A percentile compares a stretch with the other conserved stretches of the same genome.
Conservation (phyloP, 208 protist species). For the Acanthamoeba rhysodes region DNA sequence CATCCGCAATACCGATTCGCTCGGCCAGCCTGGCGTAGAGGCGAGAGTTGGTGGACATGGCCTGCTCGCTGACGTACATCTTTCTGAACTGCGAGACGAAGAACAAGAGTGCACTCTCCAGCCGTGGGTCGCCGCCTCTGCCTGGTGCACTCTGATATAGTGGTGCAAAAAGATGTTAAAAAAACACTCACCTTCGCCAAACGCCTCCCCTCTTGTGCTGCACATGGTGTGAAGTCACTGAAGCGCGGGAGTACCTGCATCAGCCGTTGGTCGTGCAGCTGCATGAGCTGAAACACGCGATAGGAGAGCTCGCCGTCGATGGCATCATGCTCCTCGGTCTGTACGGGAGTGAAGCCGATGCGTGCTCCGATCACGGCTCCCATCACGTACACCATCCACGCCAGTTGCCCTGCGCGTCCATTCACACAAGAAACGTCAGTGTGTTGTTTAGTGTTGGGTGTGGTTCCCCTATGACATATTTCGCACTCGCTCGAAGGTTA, state of each 20-base stretch:
- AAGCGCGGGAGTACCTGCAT: background rate
- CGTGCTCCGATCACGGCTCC: conserved; percentile 84
- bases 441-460: too few relatives aligned
- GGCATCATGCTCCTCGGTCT: conserved; percentile 83
- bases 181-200: background rate
- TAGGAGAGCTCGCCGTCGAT: conserved; percentile 85
- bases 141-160: conserved; percentile 10
- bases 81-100: conserved; percentile 87
- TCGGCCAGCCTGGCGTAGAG: conserved; percentile 81
- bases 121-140: conserved; percentile 41
- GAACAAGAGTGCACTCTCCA: conserved; percentile 85
- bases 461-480: background rate
- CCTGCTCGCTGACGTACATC: conserved; percentile 87
- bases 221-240: too few relatives aligned
- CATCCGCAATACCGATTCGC: conserved; percentile 60
- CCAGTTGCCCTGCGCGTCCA: conserved; percentile 72
- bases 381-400: conserved; percentile 89
- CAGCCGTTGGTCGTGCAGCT: conserved; percentile 68
- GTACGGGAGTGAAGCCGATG: conserved; percentile 66
- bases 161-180: background rate
- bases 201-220: too few relatives aligned
- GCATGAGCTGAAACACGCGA: conserved; percentile 85
- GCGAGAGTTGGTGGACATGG: conserved; percentile 70
- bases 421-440: background rate
- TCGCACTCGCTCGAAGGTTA: background rate